Percentiles rank a stretch among this genome's conserved stretches.
These are phyloP conservation scores for Linderniella brevidens DNA, from an alignment of 257 asterid genomes.

Conservation along the genomic window DNA sequence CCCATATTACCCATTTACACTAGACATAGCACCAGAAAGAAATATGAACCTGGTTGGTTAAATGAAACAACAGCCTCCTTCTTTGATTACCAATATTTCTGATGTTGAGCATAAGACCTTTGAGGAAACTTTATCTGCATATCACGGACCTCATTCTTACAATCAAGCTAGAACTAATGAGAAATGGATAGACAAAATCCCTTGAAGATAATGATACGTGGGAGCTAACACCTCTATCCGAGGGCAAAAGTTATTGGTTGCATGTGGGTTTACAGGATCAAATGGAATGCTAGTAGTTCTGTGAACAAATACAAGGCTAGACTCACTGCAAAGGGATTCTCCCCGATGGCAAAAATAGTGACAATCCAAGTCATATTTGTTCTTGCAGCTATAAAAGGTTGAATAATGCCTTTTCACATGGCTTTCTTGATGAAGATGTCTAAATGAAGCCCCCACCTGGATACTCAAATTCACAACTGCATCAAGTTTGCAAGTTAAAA, in stretches of 20 bases:
- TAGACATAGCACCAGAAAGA: too few relatives aligned
- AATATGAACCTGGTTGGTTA: too few relatives aligned
- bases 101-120: background rate
- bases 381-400: background rate
- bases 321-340: background rate
- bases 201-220: conserved; percentile 5
- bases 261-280: conserved; percentile 9
- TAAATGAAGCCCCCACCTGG: conserved; percentile 4
- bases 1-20: too few relatives aligned
- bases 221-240: background rate
- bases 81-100: too few relatives aligned
- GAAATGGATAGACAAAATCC: conserved; percentile 1
- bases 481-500: background rate
- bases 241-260: background rate
- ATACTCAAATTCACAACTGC: background rate
- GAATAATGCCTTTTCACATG: conserved; percentile 5
- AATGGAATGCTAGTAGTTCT: background rate
- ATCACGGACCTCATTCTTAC: background rate
- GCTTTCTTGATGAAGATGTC: conserved; percentile 2
- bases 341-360: conserved; percentile 2
- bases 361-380: background rate
- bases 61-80: too few relatives aligned
- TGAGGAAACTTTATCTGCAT: background rate
- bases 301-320: background rate
- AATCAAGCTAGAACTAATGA: background rate